Conservation (phyloP, 2,329 filamentous ascomycete species). For the Fusarium sp. region DNA sequence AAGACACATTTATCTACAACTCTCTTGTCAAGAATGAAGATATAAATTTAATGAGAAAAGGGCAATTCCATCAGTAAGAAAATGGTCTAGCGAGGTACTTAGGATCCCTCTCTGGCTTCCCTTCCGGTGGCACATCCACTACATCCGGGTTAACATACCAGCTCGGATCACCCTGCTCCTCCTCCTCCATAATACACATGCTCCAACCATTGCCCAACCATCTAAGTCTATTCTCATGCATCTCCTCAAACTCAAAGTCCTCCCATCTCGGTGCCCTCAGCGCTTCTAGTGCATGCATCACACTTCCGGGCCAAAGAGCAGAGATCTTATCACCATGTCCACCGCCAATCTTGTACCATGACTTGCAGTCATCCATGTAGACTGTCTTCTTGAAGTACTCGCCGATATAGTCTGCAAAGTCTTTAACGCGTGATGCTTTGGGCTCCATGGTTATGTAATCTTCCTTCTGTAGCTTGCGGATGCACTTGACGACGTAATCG, state of each 20-base stretch:
- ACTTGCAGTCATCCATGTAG: not conserved
- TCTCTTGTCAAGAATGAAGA: not conserved
- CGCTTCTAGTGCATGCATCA: not conserved
- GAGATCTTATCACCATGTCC: not conserved
- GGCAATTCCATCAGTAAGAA: not conserved
- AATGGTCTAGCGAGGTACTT: not conserved
- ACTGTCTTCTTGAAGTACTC: not conserved
- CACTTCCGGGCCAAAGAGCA: not conserved
- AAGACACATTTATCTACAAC: rapidly evolving
- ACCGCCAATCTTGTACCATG: not conserved
- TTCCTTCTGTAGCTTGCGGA: not conserved
- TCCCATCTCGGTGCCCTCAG: not conserved
- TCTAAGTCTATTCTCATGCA: not conserved
- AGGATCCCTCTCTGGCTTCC: not conserved
- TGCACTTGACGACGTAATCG: not conserved
- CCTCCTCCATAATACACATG: not conserved
- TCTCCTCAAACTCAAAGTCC: not conserved
- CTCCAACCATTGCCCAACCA: not conserved
- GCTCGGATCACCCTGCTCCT: not conserved
- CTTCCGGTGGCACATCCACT: not conserved
- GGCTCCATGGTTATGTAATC: not conserved
- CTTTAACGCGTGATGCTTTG: not conserved
- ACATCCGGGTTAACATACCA: not conserved
- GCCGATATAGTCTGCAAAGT: not conserved
- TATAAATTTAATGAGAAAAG: not conserved